These are phyloP conservation scores for Cerioporus squamosus DNA, from an alignment of 1,284 basidiomycete genomes.

Conservation along the genomic window DNA sequence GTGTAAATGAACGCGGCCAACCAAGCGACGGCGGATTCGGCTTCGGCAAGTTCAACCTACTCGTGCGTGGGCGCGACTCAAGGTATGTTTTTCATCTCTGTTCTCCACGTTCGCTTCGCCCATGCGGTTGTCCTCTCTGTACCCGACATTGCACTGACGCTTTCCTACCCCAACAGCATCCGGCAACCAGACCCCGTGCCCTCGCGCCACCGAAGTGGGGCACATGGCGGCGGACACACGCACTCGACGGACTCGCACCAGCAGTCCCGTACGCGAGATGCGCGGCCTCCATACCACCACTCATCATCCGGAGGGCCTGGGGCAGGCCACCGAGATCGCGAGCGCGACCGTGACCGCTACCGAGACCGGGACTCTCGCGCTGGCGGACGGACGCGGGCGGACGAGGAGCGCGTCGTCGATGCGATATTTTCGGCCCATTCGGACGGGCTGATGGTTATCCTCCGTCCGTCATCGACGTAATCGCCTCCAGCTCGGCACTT, in stretches of 20 bases:
- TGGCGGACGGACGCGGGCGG: conserved; percentile 17
- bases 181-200: conserved; percentile 30
- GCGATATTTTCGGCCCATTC: conserved; percentile 83
- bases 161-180: conserved; percentile 19
- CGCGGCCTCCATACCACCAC: conserved; percentile 5
- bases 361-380: conserved; percentile 14
- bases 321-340: conserved; percentile 10
- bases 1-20: conserved; percentile 77
- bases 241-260: conserved; percentile 3
- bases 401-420: conserved; percentile 58
- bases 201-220: conserved; percentile 24
- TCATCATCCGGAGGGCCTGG: not conserved
- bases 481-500: not conserved
- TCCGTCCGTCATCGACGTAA: conserved; percentile 42
- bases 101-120: not conserved
- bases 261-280: conserved; percentile 6
- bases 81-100: conserved; percentile 40
- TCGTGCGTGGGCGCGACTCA: conserved; percentile 61
- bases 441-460: conserved; percentile 77
- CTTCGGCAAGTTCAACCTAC: conserved; percentile 67
- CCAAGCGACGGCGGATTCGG: conserved; percentile 82
- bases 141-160: conserved; percentile 5
- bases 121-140: not conserved
- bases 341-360: conserved; percentile 11
- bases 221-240: too few species aligned